Evolutionary conservation across 768 basidiomycete species (phyloP).

Genomic region (Dentipellis fragilis): DNA sequence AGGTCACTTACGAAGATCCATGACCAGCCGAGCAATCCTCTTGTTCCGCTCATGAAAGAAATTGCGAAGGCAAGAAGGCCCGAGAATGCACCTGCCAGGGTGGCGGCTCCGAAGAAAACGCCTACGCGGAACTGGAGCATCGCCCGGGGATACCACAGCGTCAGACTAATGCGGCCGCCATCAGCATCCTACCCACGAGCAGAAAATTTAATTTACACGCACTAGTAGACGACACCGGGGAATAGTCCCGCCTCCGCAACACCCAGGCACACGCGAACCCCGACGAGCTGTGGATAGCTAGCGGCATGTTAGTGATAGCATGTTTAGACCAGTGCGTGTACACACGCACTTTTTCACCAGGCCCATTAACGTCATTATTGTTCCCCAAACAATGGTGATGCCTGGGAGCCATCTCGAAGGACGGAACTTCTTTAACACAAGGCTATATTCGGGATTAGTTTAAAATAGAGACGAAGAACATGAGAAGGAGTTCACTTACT

Average conservation of each 20-base stretch:
- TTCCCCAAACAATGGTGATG: slow-evolving; percentile 60
- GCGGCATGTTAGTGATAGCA: not conserved
- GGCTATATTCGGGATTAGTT: slow-evolving; percentile 8
- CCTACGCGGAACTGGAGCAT: slow-evolving; percentile 23
- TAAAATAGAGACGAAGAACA: not conserved
- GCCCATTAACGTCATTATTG: slow-evolving; percentile 56
- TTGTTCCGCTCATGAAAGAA: slow-evolving; percentile 23
- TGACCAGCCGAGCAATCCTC: slow-evolving; percentile 21
- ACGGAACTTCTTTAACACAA: slow-evolving; percentile 52
- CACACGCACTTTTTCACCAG: slow-evolving; percentile 48
- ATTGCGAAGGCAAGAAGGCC: slow-evolving; percentile 26
- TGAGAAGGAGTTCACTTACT: slow-evolving; percentile 28
- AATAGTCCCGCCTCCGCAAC: slow-evolving; percentile 63
- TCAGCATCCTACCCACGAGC: not conserved
- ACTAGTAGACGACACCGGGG: slow-evolving; percentile 72
- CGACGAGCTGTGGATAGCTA: slow-evolving; percentile 56
- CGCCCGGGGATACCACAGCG: slow-evolving; percentile 25
- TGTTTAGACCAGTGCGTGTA: not conserved
- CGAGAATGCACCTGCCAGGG: slow-evolving; percentile 20
- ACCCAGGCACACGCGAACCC: slow-evolving; percentile 47
- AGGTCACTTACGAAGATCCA: slow-evolving; percentile 21
- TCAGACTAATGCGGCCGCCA: slow-evolving; percentile 11
- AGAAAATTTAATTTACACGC: slow-evolving; percentile 10
- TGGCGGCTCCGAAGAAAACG: slow-evolving; percentile 26
- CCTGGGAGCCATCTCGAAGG: slow-evolving; percentile 65